phyloP scores from a whole-genome alignment of 495 filamentous ascomycete genomes.

The Penicillium manginii region DNA sequence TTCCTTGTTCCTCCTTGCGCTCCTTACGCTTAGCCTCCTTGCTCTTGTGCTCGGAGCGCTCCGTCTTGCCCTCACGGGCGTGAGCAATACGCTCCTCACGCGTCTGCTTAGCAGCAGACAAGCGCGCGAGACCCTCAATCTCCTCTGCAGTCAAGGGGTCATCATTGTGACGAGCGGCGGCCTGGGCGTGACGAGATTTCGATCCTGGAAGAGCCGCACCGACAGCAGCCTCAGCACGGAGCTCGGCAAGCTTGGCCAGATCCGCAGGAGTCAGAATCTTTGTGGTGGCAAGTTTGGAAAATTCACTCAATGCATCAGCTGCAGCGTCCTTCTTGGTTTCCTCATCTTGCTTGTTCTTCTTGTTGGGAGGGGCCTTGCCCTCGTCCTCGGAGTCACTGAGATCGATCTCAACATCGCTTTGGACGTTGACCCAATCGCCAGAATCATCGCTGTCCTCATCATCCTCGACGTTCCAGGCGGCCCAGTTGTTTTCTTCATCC shows the following conservation, averaged over 20 bases:
- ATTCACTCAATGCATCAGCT: slow-evolving; percentile 37
- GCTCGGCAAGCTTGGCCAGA: slow-evolving; percentile 87
- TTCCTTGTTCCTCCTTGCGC: slow-evolving; percentile 83
- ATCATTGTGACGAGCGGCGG: slow-evolving; percentile 67
- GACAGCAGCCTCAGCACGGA: slow-evolving; percentile 72
- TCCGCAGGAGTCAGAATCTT: slow-evolving; percentile 90
- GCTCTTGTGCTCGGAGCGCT: slow-evolving; percentile 76
- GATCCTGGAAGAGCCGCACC: slow-evolving; percentile 58
- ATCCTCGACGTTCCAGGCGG: slow-evolving; percentile 84
- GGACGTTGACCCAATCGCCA: slow-evolving; percentile 90
- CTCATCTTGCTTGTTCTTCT: slow-evolving; percentile 55
- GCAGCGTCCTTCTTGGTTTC: slow-evolving; percentile 25
- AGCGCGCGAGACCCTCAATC: slow-evolving; percentile 72
- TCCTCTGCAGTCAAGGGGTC: slow-evolving; percentile 84
- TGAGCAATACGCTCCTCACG: slow-evolving; percentile 81
- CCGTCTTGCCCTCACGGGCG: slow-evolving; percentile 74
- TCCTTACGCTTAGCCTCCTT: slow-evolving; percentile 79
- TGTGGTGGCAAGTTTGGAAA: slow-evolving; percentile 78
- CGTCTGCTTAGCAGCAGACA: slow-evolving; percentile 72
- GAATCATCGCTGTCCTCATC: slow-evolving; percentile 74
- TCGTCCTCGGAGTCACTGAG: slow-evolving; percentile 74
- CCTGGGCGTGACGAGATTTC: slow-evolving; percentile 44
- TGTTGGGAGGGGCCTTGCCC: slow-evolving; percentile 61
- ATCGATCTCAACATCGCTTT: slow-evolving; percentile 79
- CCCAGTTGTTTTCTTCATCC: slow-evolving; percentile 72